Evolutionary conservation across 768 basidiomycete genomes (phyloP), one percentile per base, ranked within the genome.

Genomic region (Tylopilus plumbeoviolaceoides): DNA sequence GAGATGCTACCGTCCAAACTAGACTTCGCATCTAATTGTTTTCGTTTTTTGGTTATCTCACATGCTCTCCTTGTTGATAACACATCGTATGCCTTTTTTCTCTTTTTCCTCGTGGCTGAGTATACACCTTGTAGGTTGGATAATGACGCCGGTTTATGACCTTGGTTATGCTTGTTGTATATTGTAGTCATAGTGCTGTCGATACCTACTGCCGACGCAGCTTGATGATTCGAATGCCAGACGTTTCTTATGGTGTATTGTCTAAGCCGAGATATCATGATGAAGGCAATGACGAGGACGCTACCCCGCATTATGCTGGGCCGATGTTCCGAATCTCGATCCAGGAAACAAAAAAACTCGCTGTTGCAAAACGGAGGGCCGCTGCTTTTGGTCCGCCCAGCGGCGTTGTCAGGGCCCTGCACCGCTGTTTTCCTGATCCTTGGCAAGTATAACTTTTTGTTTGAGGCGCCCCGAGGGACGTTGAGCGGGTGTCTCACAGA

Each of bases 301-400:
- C 48, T 62, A 51, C 64, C 64, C 64, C 64, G 46, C 63, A 58
- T 61, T 57, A 55, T 50, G 15, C 23, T 60, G 64, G 53, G 36
- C 59, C 65, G 66, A 56, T 58, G 50, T 57, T 49, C 61, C 66
- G 52, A 50, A 68, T 64, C 64, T 65, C 61, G 63, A 65, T 65
- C 51, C 54, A 53, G 55, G 60, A 47, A 47, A 56, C 38, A n/a
- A 47, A 50, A 54, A 55, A 52, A 21, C 17, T 63, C 65, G 65
- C 65, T 67, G 65, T 51, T 43, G 48, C 53, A 39, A 55, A 68
- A 61, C 66, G 66, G 66, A 58, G 62, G 31, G 51, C 53, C 65
- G 65, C 65, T 66, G 66, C 39, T 57, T 59, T 17, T 57, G 43
- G 53, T 25, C 44, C 27, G 64, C 63, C 68, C 65, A 67, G 65